A percentile compares a stretch with the other conserved stretches of the same genome.
These are phyloP conservation scores for Pichia rugopelliculosa DNA, from an alignment of 805 yeast species.

Conservation along the genomic window DNA sequence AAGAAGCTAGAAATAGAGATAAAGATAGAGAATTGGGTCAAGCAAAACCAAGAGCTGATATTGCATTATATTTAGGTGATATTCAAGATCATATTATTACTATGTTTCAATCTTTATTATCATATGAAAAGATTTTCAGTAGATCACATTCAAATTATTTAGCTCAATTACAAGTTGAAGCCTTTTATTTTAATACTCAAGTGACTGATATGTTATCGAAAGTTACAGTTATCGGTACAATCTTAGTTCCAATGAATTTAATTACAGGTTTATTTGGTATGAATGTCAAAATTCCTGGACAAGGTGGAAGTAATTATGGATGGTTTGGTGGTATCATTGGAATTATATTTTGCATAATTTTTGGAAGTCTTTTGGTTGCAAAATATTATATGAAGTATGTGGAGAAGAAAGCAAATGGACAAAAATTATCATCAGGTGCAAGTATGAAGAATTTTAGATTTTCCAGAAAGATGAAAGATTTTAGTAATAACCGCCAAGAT, in stretches of 20 bases:
- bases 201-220: constrained; percentile 83
- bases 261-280: constrained; percentile 92
- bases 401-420: constrained; percentile 11
- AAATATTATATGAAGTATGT: constrained; percentile 21
- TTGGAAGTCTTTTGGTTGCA: constrained; percentile 19
- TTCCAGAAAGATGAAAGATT: constrained; percentile 19
- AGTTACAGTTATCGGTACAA: constrained; percentile 85
- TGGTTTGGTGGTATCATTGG: constrained; percentile 46
- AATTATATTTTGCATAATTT: constrained; percentile 22
- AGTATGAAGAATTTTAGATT: constrained; percentile 26
- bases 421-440: constrained; percentile 11
- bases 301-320: constrained; percentile 30
- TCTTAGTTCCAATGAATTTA: constrained; percentile 82
- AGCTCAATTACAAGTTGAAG: constrained; percentile 90
- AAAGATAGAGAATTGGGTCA: constrained; percentile 11
- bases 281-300: constrained; percentile 88
- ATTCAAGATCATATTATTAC: constrained; percentile 96
- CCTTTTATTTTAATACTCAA: constrained; percentile 76
- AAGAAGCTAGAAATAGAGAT: constrained; percentile 26
- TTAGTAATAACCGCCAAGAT: constrained; percentile 17
- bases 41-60: constrained; percentile 77
- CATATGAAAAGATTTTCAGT: constrained; percentile 89
- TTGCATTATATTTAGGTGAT: constrained; percentile 88
- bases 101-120: constrained; percentile 83
- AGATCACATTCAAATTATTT: constrained; percentile 87